Percentiles rank a stretch among this genome's conserved stretches.
Conservation (phyloP, 305 asterid species). For the Ilex paraguariensis region DNA sequence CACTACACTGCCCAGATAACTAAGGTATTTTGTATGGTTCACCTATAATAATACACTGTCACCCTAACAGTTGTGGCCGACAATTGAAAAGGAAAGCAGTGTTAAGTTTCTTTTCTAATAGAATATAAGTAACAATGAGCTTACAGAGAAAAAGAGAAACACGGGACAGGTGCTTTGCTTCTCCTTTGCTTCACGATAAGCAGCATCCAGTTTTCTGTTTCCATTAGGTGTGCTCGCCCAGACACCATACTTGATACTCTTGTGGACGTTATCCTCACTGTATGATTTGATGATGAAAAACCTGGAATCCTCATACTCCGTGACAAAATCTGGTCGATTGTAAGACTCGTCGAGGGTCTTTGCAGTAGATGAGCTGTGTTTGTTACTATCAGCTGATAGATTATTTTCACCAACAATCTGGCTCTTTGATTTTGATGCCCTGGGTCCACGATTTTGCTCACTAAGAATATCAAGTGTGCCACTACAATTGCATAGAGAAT, state of each 20-base stretch:
- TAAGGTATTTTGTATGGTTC: too few species aligned
- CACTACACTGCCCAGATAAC: too few species aligned
- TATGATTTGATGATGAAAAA: neutral
- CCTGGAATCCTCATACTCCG: neutral
- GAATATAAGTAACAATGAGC: neutral
- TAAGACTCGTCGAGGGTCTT: constrained; percentile 10
- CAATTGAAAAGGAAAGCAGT: too few species aligned
- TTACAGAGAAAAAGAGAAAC: constrained; percentile 13
- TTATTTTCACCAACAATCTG: constrained; percentile 8
- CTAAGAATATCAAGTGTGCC: constrained; percentile 9
- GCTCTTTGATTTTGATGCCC: constrained; percentile 4
- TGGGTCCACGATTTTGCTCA: constrained; percentile 15
- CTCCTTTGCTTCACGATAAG: constrained; percentile 12
- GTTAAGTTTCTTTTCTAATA: neutral
- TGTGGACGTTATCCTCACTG: constrained; percentile 15
- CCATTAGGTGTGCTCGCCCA: neutral
- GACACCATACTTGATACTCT: constrained; percentile 14
- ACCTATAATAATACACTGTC: too few species aligned
- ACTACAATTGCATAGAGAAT: constrained; percentile 17
- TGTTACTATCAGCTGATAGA: neutral
- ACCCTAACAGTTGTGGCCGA: too few species aligned
- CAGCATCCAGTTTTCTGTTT: neutral
- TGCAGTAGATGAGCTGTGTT: constrained; percentile 4
- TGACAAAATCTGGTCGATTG: constrained; percentile 11
- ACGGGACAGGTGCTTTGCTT: constrained; percentile 5